Evolutionary conservation across 1,139 yeast genomes (phyloP).

Genomic region (Pichia sorboxylosa): DNA sequence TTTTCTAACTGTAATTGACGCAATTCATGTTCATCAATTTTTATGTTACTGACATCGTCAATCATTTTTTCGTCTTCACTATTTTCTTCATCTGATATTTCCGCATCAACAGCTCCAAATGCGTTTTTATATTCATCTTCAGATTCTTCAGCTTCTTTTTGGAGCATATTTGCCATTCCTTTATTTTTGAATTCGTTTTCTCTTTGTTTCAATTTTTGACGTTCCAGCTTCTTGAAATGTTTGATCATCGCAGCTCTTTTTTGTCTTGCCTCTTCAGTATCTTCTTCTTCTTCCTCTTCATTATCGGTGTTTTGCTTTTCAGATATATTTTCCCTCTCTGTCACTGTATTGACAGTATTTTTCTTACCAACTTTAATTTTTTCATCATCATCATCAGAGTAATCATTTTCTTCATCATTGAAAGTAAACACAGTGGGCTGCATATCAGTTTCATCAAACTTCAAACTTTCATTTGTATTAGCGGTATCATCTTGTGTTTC

Average conservation of each 20-base stretch:
- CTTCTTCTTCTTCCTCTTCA: constrained; percentile 13
- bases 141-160: constrained; percentile 89
- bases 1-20: constrained; percentile 54
- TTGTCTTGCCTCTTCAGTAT: constrained; percentile 19
- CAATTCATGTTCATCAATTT: constrained; percentile 49
- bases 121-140: constrained; percentile 97
- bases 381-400: constrained; percentile 5
- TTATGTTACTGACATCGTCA: constrained; percentile 56
- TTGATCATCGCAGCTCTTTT: constrained; percentile 13
- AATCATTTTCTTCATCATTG: constrained; percentile 2
- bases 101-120: constrained; percentile 74
- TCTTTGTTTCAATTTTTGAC: constrained; percentile 25
- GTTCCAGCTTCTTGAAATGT: constrained; percentile 18
- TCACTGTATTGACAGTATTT: not conserved
- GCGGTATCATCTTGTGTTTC: constrained; percentile 19
- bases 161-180: constrained; percentile 46
- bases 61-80: constrained; percentile 76
- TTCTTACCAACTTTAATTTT: constrained; percentile 2
- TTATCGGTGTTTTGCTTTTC: not conserved
- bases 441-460: not conserved
- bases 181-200: constrained; percentile 40
- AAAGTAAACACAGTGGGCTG: no score
- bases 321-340: no score
- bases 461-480: not conserved
- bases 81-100: constrained; percentile 40